These are phyloP conservation scores for Mycena crocata DNA, from an alignment of 768 basidiomycete species.

Conservation along the genomic window DNA sequence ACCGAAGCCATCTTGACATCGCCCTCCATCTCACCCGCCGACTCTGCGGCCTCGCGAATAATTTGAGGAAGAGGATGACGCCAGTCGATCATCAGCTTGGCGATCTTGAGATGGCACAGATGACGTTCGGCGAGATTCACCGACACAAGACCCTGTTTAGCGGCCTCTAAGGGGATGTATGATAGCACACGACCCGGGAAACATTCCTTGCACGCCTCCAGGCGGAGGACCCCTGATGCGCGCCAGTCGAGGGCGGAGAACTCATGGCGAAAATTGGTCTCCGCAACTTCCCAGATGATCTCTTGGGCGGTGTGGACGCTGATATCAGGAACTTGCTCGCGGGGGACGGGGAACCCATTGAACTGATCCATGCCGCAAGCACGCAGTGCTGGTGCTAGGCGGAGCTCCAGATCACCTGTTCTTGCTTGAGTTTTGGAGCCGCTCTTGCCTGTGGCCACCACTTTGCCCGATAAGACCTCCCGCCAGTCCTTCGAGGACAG, in stretches of 20 bases:
- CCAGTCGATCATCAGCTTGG: too few relatives aligned
- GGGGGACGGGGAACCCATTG: not conserved
- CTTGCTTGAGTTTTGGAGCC: not conserved
- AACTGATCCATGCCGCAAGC: not conserved
- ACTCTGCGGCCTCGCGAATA: too few relatives aligned
- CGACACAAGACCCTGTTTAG: too few relatives aligned
- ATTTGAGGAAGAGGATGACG: too few relatives aligned
- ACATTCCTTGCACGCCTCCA: not conserved
- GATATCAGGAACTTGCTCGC: not conserved
- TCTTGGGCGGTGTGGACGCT: not conserved
- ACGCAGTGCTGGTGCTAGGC: not conserved
- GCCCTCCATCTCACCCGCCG: too few relatives aligned
- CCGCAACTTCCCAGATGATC: slow-evolving; percentile 10
- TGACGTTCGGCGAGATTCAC: too few relatives aligned
- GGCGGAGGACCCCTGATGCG: not conserved
- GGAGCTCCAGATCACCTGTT: not conserved
- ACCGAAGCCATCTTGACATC: too few relatives aligned
- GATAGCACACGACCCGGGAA: too few relatives aligned
- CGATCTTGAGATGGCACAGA: too few relatives aligned
- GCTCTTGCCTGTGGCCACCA: not conserved
- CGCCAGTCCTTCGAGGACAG: not conserved
- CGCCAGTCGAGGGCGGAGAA: not conserved
- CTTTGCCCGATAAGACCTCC: not conserved
- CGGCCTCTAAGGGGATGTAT: too few relatives aligned
- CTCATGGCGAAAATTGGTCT: slow-evolving; percentile 14